Conservation (phyloP, 306 rosid species). For the Lotus japonicus region DNA sequence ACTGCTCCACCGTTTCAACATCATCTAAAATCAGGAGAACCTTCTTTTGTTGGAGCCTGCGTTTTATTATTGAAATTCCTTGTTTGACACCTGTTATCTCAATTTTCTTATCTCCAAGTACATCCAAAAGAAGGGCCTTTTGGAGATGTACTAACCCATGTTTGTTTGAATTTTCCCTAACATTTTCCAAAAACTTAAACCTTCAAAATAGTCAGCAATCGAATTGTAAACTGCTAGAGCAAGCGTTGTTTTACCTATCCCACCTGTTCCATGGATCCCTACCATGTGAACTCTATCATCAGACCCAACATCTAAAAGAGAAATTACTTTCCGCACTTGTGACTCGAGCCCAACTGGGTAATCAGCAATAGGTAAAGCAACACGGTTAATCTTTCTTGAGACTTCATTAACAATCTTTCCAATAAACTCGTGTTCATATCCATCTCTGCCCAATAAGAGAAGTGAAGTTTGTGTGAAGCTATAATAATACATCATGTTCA, state of each 20-base stretch:
- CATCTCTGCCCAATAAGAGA: neutral
- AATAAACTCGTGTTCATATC: neutral
- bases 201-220: neutral
- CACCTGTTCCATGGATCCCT: neutral
- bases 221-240: neutral
- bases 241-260: slow-evolving; percentile 18
- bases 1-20: neutral
- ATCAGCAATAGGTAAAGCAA: neutral
- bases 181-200: neutral
- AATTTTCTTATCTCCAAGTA: neutral
- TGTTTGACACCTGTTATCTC: neutral
- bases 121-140: neutral
- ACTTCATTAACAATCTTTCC: neutral
- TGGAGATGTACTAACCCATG: slow-evolving; percentile 16
- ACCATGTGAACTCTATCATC: neutral
- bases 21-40: slow-evolving; percentile 26
- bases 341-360: neutral
- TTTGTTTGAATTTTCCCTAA: slow-evolving; percentile 1
- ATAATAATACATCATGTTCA: too few relatives aligned
- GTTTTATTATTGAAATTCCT: neutral
- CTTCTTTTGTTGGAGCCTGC: neutral
- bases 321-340: neutral
- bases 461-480: neutral
- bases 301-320: neutral
- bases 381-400: neutral